Percentiles rank a stretch among this genome's conserved stretches.
Conservation (phyloP, 2,329 filamentous ascomycete species). For the Hymenoscyphus linearis region DNA sequence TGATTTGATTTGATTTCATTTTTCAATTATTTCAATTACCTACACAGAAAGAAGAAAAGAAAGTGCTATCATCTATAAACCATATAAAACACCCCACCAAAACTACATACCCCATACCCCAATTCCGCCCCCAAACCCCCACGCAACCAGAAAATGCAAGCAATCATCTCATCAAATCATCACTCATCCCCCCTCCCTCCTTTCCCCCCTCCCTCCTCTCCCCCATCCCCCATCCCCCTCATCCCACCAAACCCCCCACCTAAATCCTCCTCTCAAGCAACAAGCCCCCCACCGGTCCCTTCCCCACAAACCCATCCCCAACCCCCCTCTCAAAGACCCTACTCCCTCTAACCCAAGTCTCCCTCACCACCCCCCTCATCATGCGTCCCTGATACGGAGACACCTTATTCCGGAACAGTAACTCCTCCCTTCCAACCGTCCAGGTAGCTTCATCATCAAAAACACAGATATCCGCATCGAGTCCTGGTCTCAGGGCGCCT, state of each 20-base stretch:
- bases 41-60: too few relatives aligned
- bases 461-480: slow-evolving; percentile 86
- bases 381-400: slow-evolving; percentile 52
- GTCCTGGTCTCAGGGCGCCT: slow-evolving; percentile 73
- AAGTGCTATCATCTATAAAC: too few relatives aligned
- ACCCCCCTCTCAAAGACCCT: slow-evolving; percentile 29
- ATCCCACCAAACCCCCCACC: not conserved
- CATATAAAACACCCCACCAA: too few relatives aligned
- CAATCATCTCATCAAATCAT: too few relatives aligned
- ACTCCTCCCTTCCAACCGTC: slow-evolving; percentile 66
- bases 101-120: too few relatives aligned
- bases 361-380: slow-evolving; percentile 44
- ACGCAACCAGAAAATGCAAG: too few relatives aligned
- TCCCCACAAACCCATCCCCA: slow-evolving; percentile 39
- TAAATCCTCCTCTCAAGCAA: slow-evolving; percentile 40
- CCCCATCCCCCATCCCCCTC: too few relatives aligned
- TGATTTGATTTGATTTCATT: too few relatives aligned
- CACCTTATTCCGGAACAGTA: slow-evolving; percentile 57
- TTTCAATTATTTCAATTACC: too few relatives aligned
- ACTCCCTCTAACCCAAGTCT: slow-evolving; percentile 31
- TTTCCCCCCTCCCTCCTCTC: too few relatives aligned
- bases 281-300: slow-evolving; percentile 41
- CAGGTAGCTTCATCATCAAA: slow-evolving; percentile 84
- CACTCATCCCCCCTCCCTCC: too few relatives aligned
- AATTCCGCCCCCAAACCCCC: too few relatives aligned